phyloP scores from a whole-genome alignment of 495 filamentous ascomycete genomes.

The Aspergillus kassunensis region DNA sequence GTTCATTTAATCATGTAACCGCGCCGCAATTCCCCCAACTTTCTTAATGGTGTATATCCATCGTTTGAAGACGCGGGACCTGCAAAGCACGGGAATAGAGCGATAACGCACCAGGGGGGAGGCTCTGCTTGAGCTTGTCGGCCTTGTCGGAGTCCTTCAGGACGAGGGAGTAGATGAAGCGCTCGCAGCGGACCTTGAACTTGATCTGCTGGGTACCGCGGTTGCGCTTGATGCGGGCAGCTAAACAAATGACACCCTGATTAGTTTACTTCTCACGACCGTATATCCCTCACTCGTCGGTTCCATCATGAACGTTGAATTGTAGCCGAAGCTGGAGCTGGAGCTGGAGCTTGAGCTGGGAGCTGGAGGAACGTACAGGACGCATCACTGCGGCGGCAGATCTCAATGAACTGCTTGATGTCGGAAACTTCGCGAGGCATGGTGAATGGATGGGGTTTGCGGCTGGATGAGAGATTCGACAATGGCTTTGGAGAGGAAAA shows the following conservation, averaged over 20 bases:
- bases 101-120: constrained; percentile 78
- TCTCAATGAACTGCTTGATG: constrained; percentile 99
- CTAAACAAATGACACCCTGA: constrained; percentile 44
- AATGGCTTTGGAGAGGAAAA: constrained; percentile 11
- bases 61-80: not conserved
- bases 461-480: constrained; percentile 11
- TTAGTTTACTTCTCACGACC: constrained; percentile 18
- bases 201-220: constrained; percentile 84
- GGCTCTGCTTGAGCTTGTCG: constrained; percentile 99
- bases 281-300: not conserved
- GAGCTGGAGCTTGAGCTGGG: not conserved
- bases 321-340: not conserved
- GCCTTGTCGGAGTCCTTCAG: constrained; percentile 98
- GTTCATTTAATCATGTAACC: not conserved
- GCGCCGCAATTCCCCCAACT: not conserved
- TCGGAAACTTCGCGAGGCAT: constrained; percentile 99
- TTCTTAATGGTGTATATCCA: not conserved
- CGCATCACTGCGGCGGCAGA: constrained; percentile 97
- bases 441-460: constrained; percentile 32
- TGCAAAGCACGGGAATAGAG: not conserved
- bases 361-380: constrained; percentile 63
- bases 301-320: not conserved
- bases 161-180: constrained; percentile 93
- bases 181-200: constrained; percentile 99
- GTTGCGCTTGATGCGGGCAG: constrained; percentile 97